These are phyloP conservation scores for Alternaria sp. DNA, from an alignment of 2,329 filamentous ascomycete species.

Conservation along the genomic window DNA sequence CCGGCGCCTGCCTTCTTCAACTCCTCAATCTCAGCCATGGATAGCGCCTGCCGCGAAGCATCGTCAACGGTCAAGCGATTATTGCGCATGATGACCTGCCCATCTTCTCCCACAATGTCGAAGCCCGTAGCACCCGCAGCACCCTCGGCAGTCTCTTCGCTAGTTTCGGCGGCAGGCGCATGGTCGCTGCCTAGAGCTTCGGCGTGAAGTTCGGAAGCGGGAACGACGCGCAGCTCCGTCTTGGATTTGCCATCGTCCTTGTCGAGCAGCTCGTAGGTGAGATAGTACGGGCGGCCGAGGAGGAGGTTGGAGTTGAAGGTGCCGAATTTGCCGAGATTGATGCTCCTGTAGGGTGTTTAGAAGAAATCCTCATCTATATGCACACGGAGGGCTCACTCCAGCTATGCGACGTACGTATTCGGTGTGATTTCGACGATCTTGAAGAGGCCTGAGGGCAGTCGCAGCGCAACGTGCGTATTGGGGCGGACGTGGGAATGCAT, in stretches of 20 bases:
- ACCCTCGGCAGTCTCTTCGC: conserved; percentile 43
- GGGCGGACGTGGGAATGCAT: conserved; percentile 59
- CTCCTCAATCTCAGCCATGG: conserved; percentile 73
- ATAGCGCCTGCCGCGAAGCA: conserved; percentile 74
- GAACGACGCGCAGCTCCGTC: conserved; percentile 76
- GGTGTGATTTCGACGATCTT: conserved; percentile 66
- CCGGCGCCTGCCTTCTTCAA: conserved; percentile 75
- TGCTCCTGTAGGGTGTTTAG: conserved; percentile 64
- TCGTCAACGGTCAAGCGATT: conserved; percentile 70
- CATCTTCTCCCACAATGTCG: conserved; percentile 57
- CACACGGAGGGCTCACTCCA: conserved; percentile 38
- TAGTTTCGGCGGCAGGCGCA: conserved; percentile 47
- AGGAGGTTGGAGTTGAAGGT: conserved; percentile 88
- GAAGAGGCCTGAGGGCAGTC: conserved; percentile 64
- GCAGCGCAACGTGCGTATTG: conserved; percentile 60
- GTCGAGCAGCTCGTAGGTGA: conserved; percentile 89
- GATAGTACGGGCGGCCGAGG: conserved; percentile 86
- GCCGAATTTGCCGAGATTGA: conserved; percentile 92
- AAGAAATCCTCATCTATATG: neutral
- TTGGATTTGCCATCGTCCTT: conserved; percentile 67
- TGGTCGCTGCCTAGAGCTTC: conserved; percentile 69
- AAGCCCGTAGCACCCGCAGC: conserved; percentile 46
- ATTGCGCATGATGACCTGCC: conserved; percentile 62
- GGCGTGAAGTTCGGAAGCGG: conserved; percentile 81
- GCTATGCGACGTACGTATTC: conserved; percentile 65